These are phyloP conservation scores for Dichomitus squalens DNA, from an alignment of 1,284 basidiomycete species.

Conservation along the genomic window DNA sequence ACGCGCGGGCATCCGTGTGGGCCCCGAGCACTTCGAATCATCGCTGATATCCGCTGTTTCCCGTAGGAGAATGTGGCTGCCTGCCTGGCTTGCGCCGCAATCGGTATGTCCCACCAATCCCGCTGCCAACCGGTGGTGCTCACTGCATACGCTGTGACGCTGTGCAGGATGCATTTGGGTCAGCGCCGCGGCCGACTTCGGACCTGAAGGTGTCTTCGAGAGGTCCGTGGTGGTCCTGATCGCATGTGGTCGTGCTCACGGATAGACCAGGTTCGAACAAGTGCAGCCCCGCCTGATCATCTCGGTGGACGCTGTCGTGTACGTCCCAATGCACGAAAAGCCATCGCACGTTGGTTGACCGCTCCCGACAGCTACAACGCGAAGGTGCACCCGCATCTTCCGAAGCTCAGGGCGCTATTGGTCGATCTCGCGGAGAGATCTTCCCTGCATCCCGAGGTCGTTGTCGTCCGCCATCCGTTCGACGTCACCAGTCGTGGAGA, in stretches of 20 bases:
- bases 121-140: neutral
- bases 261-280: slow-evolving; percentile 59
- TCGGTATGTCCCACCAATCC: slow-evolving; percentile 42
- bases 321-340: slow-evolving; percentile 26
- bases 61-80: slow-evolving; percentile 71
- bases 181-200: slow-evolving; percentile 88
- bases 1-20: neutral
- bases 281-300: slow-evolving; percentile 76
- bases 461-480: slow-evolving; percentile 55
- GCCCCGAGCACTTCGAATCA: neutral
- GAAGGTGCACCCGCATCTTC: slow-evolving; percentile 69
- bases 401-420: slow-evolving; percentile 64
- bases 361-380: slow-evolving; percentile 59
- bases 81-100: slow-evolving; percentile 74
- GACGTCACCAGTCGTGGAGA: slow-evolving; percentile 37
- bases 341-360: slow-evolving; percentile 3
- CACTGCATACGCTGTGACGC: neutral
- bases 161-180: slow-evolving; percentile 70
- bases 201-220: slow-evolving; percentile 80
- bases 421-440: slow-evolving; percentile 45
- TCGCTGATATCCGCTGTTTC: slow-evolving; percentile 2
- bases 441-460: slow-evolving; percentile 49
- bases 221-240: slow-evolving; percentile 45
- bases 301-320: slow-evolving; percentile 74
- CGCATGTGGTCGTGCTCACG: slow-evolving; percentile 6